Evolutionary conservation across 495 filamentous ascomycete species (phyloP).

Genomic region (Podospora pseudopauciseta): DNA sequence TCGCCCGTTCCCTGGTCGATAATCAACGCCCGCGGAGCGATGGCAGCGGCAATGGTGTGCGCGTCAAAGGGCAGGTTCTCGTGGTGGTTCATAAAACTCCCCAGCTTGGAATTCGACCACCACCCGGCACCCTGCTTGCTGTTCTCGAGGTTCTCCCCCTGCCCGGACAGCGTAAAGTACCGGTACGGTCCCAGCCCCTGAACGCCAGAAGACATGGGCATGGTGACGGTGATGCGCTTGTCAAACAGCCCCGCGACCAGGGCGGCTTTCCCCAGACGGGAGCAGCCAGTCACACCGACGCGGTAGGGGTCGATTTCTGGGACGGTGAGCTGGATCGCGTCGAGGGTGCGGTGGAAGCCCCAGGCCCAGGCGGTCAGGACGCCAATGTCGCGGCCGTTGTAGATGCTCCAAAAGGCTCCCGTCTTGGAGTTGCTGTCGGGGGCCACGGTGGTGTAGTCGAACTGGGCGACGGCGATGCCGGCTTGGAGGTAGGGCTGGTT

Average conservation of each 20-base stretch:
- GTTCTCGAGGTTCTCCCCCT: conserved; percentile 54
- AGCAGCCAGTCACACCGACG: conserved; percentile 52
- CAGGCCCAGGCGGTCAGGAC: conserved; percentile 52
- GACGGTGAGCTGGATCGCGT: conserved; percentile 47
- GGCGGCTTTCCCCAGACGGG: conserved; percentile 50
- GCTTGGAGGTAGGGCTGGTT: conserved; percentile 48
- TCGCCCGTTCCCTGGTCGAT: conserved; percentile 50
- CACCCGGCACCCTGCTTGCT: conserved; percentile 52
- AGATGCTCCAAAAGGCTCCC: conserved; percentile 51
- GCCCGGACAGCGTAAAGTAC: conserved; percentile 49
- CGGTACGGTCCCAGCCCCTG: conserved; percentile 53
- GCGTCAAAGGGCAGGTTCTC: conserved; percentile 51
- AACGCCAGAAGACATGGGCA: conserved; percentile 54
- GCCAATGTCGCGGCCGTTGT: conserved; percentile 51
- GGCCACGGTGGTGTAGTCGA: conserved; percentile 49
- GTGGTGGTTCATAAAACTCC: conserved; percentile 48
- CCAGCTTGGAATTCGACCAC: conserved; percentile 48
- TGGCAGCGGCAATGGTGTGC: conserved; percentile 51
- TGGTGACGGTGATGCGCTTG: conserved; percentile 51
- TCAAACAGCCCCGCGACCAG: conserved; percentile 52
- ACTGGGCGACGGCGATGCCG: conserved; percentile 50
- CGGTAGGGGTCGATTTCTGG: conserved; percentile 47
- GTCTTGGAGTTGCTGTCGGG: conserved; percentile 51
- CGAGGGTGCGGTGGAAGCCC: conserved; percentile 52
- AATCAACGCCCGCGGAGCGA: conserved; percentile 50